phyloP scores from a whole-genome alignment of 106 monocot genomes.

The Dendrobium catenatum region DNA sequence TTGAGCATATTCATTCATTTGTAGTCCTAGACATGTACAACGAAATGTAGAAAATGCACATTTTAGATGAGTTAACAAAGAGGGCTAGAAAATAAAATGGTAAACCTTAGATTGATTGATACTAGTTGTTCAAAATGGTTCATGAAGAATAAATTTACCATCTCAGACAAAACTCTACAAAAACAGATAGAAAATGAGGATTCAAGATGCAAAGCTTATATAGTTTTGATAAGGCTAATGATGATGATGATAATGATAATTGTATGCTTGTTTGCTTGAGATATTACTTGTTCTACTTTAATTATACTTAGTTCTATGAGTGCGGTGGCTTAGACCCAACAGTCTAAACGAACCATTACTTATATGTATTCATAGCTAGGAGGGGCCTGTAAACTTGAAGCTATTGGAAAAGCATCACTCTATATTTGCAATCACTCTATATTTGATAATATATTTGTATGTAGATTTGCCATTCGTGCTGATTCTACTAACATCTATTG shows the following conservation, averaged over 20 bases:
- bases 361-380: background rate
- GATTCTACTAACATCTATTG: background rate
- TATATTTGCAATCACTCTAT: background rate
- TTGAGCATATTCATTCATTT: too few species aligned
- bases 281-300: background rate
- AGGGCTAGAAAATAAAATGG: background rate
- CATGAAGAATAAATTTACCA: background rate
- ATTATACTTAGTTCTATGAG: background rate
- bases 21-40: background rate
- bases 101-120: background rate
- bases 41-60: background rate
- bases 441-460: background rate
- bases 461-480: background rate
- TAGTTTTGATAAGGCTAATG: background rate
- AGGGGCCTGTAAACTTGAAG: background rate
- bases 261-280: background rate
- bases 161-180: background rate
- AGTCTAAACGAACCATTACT: background rate
- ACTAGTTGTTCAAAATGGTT: background rate
- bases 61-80: background rate
- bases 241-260: background rate
- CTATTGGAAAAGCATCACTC: background rate
- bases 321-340: background rate
- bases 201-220: background rate
- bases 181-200: background rate